Conservation (phyloP, 768 basidiomycete genomes). For the Ramaria sp. region DNA sequence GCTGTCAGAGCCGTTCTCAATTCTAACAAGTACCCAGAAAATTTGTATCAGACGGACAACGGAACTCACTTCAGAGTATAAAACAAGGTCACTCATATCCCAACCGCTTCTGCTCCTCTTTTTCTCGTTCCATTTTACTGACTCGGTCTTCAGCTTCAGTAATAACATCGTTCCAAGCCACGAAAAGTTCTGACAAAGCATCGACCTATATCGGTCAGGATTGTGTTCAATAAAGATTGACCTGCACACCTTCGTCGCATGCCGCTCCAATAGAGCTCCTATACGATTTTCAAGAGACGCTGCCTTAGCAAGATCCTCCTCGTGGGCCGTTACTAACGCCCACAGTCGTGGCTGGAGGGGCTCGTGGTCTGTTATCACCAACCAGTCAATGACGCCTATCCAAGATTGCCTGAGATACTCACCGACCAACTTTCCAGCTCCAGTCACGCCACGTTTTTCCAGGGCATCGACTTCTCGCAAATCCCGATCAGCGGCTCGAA, state of each 20-base stretch:
- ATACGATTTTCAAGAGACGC: conserved; percentile 56
- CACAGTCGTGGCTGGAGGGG: conserved; percentile 58
- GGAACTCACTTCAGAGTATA: not conserved
- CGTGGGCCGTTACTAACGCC: conserved; percentile 43
- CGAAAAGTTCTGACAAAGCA: conserved; percentile 72
- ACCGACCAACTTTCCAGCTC: conserved; percentile 65
- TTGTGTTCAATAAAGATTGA: not conserved
- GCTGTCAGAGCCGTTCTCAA: too few relatives aligned
- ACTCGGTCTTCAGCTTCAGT: conserved; percentile 55
- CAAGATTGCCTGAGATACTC: not conserved
- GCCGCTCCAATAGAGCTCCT: conserved; percentile 51
- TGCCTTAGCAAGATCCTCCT: conserved; percentile 48
- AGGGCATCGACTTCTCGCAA: conserved; percentile 67
- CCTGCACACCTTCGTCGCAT: conserved; percentile 54
- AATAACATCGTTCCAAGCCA: conserved; percentile 74
- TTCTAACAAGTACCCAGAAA: too few relatives aligned
- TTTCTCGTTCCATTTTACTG: conserved; percentile 46
- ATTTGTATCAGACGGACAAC: not conserved
- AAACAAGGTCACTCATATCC: conserved; percentile 37
- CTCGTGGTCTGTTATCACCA: conserved; percentile 42
- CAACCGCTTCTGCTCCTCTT: conserved; percentile 46
- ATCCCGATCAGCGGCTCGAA: conserved; percentile 74
- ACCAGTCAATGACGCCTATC: not conserved
- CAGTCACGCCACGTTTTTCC: conserved; percentile 59
- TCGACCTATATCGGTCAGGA: conserved; percentile 43